Evolutionary conservation across 768 basidiomycete species (phyloP).

Genomic region (Boletus fagicola): DNA sequence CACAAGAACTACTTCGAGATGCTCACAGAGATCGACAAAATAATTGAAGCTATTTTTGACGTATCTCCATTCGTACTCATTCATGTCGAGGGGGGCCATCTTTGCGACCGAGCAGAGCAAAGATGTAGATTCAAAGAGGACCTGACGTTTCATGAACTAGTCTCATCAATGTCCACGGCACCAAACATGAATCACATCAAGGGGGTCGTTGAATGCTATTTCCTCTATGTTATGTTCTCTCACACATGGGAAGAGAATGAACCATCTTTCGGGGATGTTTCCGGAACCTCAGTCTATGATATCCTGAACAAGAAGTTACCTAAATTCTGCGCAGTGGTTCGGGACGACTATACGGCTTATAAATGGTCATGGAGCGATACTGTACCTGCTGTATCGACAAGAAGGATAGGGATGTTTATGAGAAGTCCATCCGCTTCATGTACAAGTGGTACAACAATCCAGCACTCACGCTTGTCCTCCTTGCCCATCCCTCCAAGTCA

Average conservation of each 20-base stretch:
- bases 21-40: neutral
- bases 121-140: constrained; percentile 3
- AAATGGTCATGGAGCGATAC: constrained; percentile 16
- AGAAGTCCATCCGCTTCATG: constrained; percentile 12
- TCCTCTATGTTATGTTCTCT: constrained; percentile 20
- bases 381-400: constrained; percentile 15
- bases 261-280: constrained; percentile 7
- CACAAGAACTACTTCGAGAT: neutral
- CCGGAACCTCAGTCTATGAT: neutral
- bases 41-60: neutral
- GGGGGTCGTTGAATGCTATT: constrained; percentile 1
- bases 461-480: constrained; percentile 13
- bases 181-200: neutral
- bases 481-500: constrained; percentile 1
- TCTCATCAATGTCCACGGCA: constrained; percentile 5
- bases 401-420: neutral
- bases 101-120: neutral
- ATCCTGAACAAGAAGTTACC: constrained; percentile 9
- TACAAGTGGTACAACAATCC: constrained; percentile 17
- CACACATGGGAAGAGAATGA: constrained; percentile 15
- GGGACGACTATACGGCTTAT: neutral
- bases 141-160: neutral
- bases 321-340: constrained; percentile 7
- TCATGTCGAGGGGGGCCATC: constrained; percentile 4
- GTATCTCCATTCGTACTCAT: constrained; percentile 12